Evolutionary conservation across 345 rosid genomes (phyloP), one percentile per base, ranked within the genome.

Genomic region (Cardamine resedifolia): DNA sequence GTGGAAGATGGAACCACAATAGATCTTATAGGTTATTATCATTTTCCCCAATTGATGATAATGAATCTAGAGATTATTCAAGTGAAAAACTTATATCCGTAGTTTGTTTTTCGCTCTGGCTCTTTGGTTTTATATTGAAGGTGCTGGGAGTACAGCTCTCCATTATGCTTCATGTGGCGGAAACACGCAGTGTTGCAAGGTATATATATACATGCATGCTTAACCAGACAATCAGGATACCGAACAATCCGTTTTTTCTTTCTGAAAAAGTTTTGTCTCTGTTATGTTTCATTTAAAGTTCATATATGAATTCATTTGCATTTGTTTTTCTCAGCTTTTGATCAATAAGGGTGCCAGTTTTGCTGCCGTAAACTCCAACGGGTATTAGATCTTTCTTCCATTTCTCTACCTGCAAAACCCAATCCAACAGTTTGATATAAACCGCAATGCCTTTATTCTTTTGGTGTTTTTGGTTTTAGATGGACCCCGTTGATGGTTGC

Each of bases 101-200:
- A 33, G 65, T 64, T 68, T 75, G 58, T 66, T 58, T 16, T 53
- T 41, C 5, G 24, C 66, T 73, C 27, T 41, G 63, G 48, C 68
- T 58, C 52, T 39, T 49, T 66, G 34, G 43, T 56, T 34, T 31
- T 19, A 4, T 57, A 48, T 68, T 85, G 58, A 85, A 94, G 97
- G 99, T 66, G 88, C 99, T 27, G 97, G 96, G 75, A 95, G 99
- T 85, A 84, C 96, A 18, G 74, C 96, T 50, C 93, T 95, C 18
- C 99, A 95, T 76, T 95, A 95, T 73, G 99, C 96, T 79, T 96
- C 99, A 24, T 95, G 99, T 82, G 99, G 97, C 43, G 99, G 99
- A 78, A 95, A 85, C 81, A 79, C 78, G 30, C 93, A 88, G 43
- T 95, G 98, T 70, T 95, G 97, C 74, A 91, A 91, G 87, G 99